Evolutionary conservation across 208 protist species (phyloP), one percentile per base, ranked within the genome.

Genomic region (Novymonas esmeraldas): DNA sequence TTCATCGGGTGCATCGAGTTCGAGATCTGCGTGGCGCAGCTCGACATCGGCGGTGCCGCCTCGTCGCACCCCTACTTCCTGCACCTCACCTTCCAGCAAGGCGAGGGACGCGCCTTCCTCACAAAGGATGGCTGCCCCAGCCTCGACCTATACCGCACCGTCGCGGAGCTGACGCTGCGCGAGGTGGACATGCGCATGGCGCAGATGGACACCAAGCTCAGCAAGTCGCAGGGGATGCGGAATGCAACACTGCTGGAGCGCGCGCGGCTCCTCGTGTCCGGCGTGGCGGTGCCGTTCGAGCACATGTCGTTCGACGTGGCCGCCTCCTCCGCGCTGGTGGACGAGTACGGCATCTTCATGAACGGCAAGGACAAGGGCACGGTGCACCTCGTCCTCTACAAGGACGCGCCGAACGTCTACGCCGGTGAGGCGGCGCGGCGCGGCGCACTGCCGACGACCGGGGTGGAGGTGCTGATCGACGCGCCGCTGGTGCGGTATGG

Each of bases 381-480:
- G 20, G 52, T 91, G 22, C 89, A 95, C 74, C 33, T 94, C 18
- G 76, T 95, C 20, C 85, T 76, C 58, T 97, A 94, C 76, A 78
- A 84, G 45, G 92, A 97, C 59, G 60, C 81, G 0, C 72, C 92
- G 18, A 93, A 93, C 68, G 80, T 97, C 20, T 92, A 95, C 66
- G 87, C 87, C 10, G 89, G 89, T 3, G 92, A 96, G 42, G 64
- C 70, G 14, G 58, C 89, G 2, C 67, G 49, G 9, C 81, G 80
- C 36, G 68, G 60, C n/a, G 76, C 78, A 41, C 64, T 96, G 52
- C 92, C 91, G 18, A 83, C 54, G 9, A 84, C 71, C 13, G 88
- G 92, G 22, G 50, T 92, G 5, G 92, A 97, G 76, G 61, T 97
- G n/a, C 42, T 94, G 31, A 61, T 97, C 44, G 87, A 94, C 49